Evolutionary conservation across 2,329 filamentous ascomycete species (phyloP), one percentile per base, ranked within the genome.

Genomic region (Paecilomyces sp.): DNA sequence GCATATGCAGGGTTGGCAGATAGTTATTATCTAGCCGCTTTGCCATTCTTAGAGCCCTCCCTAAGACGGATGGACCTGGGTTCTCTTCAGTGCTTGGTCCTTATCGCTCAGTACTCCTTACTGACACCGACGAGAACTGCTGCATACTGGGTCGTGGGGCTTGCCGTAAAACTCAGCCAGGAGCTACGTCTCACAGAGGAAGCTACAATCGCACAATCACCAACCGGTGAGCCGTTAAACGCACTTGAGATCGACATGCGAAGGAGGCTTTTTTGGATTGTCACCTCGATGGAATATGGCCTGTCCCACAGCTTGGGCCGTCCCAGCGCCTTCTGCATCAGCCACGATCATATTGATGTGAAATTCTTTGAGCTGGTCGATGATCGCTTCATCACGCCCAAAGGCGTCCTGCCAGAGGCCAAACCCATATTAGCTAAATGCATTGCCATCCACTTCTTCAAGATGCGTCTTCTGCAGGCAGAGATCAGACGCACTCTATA

Each of bases 1-100:
- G 87, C 90, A 64, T 97, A 94, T 73, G 92, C 92, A n/a, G 92
- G 92, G 25, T 80, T 97, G 30, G 93, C 94, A 31, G 93, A 97
- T 75, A 92, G 91, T 71, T 97, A 96, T 76, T 97, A 97, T 70
- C 82, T 97, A 24, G 90, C 92, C 25, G 93, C 93, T 4, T 87
- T 97, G 77, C 86, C 88, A 62, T 88, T 88, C 67, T 86, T 97
- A 62, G 90, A 97, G 72, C 85, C 86, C 2, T 87, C 95, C 11
- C 83, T 97, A 58, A 87, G 88, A 57, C 87, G 88, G n/a, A 96
- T 96, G 80, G 91, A 97, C 71, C 76, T 97, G 31, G 90, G 88
- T 68, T 95, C 94, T 0, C 78, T 97, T 15, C 94, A 97, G 75
- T 97, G 93, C 67, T 86, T 97, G 58, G 84, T 89, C 3, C 78